Percentiles rank a stretch among this genome's conserved stretches.
These are phyloP conservation scores for Cyberlindnera euphorbiiphila DNA, from an alignment of 805 yeast species.

Conservation along the genomic window DNA sequence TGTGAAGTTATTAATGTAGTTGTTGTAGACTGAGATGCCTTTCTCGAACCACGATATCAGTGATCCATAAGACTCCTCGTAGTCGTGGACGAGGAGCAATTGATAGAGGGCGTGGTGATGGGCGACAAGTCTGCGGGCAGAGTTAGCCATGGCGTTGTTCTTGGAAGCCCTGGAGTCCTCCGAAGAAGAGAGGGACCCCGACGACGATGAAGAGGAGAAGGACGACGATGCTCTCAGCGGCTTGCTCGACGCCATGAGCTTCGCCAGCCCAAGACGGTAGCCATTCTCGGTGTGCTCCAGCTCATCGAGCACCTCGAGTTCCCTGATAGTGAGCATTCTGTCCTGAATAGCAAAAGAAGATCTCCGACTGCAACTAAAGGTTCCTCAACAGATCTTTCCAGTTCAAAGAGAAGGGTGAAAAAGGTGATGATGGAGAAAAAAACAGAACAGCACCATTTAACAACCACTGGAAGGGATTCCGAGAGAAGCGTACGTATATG, in stretches of 20 bases:
- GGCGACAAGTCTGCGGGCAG: conserved; percentile 15
- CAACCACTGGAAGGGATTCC: too few species aligned
- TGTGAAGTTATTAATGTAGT: conserved; percentile 12
- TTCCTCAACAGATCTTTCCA: too few species aligned
- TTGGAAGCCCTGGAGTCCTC: not conserved
- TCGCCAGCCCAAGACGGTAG: conserved; percentile 17
- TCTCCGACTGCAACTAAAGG: too few species aligned
- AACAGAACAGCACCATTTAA: too few species aligned
- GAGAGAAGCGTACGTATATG: too few species aligned
- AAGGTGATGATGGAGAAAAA: not conserved
- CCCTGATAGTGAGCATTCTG: conserved; percentile 8
- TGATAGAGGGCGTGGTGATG: conserved; percentile 16
- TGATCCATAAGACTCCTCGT: conserved; percentile 1
- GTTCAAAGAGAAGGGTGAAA: too few species aligned
- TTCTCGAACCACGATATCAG: conserved; percentile 14
- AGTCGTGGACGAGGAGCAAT: conserved; percentile 1
- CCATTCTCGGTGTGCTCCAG: conserved; percentile 16
- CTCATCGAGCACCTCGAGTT: conserved; percentile 14
- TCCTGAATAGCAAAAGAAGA: not conserved
- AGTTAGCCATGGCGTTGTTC: conserved; percentile 5
- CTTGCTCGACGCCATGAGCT: conserved; percentile 16
- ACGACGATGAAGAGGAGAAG: too few species aligned
- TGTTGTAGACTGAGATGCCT: conserved; percentile 10
- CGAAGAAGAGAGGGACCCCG: too few species aligned
- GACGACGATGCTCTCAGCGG: conserved; percentile 8